These are phyloP conservation scores for Saccharum spontaneum DNA, from an alignment of 176 grass and related monocot genomes.

Conservation along the genomic window DNA sequence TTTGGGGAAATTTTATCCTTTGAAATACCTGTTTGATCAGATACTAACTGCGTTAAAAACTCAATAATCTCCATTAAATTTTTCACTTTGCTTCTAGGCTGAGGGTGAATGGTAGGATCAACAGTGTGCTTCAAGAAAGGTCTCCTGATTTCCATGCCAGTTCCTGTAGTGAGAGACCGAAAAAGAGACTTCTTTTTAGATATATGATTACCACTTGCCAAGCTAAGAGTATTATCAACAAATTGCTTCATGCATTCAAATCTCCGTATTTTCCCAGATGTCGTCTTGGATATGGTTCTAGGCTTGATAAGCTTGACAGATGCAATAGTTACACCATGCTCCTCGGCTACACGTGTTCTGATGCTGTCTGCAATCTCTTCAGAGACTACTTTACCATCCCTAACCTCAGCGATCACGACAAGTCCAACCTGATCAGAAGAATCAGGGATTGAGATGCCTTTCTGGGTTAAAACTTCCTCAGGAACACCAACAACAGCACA, in stretches of 20 bases:
- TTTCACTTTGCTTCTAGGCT: slow-evolving; percentile 42
- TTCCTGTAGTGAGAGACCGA: slow-evolving; percentile 68
- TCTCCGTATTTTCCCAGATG: slow-evolving; percentile 70
- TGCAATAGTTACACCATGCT: slow-evolving; percentile 71
- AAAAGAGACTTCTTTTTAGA: slow-evolving; percentile 51
- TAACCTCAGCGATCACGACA: slow-evolving; percentile 73
- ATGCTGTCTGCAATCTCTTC: slow-evolving; percentile 51
- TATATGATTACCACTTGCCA: slow-evolving; percentile 29
- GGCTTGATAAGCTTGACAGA: slow-evolving; percentile 70
- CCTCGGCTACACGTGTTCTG: slow-evolving; percentile 58
- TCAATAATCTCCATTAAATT: slow-evolving; percentile 45
- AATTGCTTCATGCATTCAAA: slow-evolving; percentile 81
- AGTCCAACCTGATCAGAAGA: slow-evolving; percentile 72
- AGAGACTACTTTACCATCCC: slow-evolving; percentile 54
- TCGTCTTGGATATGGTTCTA: slow-evolving; percentile 76
- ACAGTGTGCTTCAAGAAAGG: slow-evolving; percentile 14
- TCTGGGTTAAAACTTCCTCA: slow-evolving; percentile 58
- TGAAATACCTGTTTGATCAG: slow-evolving; percentile 57
- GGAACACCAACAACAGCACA: slow-evolving; percentile 73
- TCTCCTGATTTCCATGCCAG: slow-evolving; percentile 37
- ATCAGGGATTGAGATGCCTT: slow-evolving; percentile 65
- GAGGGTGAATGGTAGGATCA: slow-evolving; percentile 17
- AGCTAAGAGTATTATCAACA: slow-evolving; percentile 55
- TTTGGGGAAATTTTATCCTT: slow-evolving; percentile 60
- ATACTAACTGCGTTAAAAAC: slow-evolving; percentile 57